Conservation (phyloP, 2,329 filamentous ascomycete genomes). For the Neopestalotiopsis sp. region DNA sequence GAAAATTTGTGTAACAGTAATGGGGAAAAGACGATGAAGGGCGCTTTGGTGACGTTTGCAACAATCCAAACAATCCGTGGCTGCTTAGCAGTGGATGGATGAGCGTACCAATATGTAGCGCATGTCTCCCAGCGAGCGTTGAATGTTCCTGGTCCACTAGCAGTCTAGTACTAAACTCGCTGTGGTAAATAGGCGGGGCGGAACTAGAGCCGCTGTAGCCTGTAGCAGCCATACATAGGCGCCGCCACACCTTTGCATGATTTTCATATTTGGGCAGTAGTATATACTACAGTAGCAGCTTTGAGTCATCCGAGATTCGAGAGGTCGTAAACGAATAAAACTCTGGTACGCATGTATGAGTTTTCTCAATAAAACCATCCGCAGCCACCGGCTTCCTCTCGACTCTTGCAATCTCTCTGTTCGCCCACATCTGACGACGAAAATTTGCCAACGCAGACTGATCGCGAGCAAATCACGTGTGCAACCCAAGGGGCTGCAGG, state of each 20-base stretch:
- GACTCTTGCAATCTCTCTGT: neutral
- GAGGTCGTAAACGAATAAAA: neutral
- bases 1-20: neutral
- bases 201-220: neutral
- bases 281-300: neutral
- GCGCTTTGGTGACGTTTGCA: neutral
- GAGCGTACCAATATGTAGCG: constrained; percentile 10
- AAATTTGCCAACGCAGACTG: constrained; percentile 14
- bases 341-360: constrained; percentile 34
- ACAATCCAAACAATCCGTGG: neutral
- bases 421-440: neutral
- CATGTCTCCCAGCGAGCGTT: neutral
- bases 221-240: neutral
- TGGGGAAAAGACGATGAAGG: neutral
- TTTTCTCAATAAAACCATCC: constrained; percentile 25
- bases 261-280: constrained; percentile 8
- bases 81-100: neutral
- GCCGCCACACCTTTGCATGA: constrained; percentile 8
- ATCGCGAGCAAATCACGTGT: constrained; percentile 28
- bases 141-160: neutral
- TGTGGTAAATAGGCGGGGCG: neutral
- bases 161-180: neutral
- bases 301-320: neutral
- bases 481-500: constrained; percentile 12
- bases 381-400: constrained; percentile 27